These are phyloP conservation scores for Tricholoma sp. DNA, from an alignment of 768 basidiomycete species.

Conservation along the genomic window DNA sequence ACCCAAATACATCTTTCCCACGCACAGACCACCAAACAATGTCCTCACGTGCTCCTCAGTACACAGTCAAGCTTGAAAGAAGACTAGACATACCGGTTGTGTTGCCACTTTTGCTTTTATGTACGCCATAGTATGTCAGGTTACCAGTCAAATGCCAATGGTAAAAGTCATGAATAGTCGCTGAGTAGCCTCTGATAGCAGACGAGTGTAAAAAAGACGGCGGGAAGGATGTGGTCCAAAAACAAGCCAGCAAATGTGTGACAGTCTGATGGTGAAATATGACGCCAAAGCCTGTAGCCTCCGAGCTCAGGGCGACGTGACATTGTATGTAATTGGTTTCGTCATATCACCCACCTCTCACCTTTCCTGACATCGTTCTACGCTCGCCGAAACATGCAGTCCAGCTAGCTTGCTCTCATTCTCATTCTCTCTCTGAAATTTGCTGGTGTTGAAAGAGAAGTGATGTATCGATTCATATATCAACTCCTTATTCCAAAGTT, in stretches of 20 bases:
- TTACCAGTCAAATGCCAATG: background rate
- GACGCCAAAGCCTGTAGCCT: slow-evolving; percentile 7
- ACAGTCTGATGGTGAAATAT: slow-evolving; percentile 17
- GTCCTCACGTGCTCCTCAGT: slow-evolving; percentile 26
- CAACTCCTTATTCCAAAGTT: background rate
- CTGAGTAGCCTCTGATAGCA: background rate
- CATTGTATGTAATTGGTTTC: slow-evolving; percentile 8
- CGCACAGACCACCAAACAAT: slow-evolving; percentile 45
- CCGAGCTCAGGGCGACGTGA: slow-evolving; percentile 12
- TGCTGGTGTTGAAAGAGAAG: background rate
- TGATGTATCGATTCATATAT: background rate
- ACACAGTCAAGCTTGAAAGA: background rate
- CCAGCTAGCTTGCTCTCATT: too few species aligned
- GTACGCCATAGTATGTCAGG: background rate
- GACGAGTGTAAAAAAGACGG: background rate
- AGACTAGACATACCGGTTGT: too few species aligned
- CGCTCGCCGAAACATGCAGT: background rate
- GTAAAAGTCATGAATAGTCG: background rate
- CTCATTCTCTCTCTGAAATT: too few species aligned
- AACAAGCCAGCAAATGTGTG: slow-evolving; percentile 16
- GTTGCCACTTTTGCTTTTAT: background rate
- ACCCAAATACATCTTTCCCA: slow-evolving; percentile 34
- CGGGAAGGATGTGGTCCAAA: slow-evolving; percentile 17
- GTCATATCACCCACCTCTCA: background rate
- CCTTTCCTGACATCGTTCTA: too few species aligned